Conservation (phyloP, 2,329 filamentous ascomycete genomes). For the Botrytis fragariae region DNA sequence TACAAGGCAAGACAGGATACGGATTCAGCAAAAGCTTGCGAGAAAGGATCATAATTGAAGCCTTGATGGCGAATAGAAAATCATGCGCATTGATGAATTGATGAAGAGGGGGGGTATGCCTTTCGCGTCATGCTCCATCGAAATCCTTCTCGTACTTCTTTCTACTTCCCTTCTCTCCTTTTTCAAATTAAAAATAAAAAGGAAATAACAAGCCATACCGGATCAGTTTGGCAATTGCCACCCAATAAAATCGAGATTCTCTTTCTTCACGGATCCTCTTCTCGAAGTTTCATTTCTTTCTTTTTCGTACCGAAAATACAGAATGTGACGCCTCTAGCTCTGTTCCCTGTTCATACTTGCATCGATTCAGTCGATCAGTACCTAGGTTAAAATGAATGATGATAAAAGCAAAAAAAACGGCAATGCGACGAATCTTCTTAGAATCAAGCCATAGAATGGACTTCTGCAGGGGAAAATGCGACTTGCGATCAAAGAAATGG, state of each 20-base stretch:
- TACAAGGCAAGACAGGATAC: background rate
- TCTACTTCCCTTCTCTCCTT: background rate
- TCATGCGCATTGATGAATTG: background rate
- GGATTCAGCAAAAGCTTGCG: background rate
- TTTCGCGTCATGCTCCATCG: background rate
- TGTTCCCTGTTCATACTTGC: constrained; percentile 4
- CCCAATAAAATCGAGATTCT: background rate
- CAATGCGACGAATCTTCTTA: background rate
- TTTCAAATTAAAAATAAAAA: background rate
- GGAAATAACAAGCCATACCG: background rate
- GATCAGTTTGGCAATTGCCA: background rate
- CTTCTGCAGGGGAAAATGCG: constrained; percentile 12
- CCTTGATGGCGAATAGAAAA: background rate
- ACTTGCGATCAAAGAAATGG: background rate
- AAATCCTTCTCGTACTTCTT: background rate
- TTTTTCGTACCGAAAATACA: constrained; percentile 12
- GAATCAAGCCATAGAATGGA: constrained; percentile 1
- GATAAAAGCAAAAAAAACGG: constrained; percentile 4
- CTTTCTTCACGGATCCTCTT: constrained; percentile 2
- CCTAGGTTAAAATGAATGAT: background rate
- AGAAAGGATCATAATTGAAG: background rate
- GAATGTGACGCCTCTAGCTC: background rate
- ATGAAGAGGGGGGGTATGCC: background rate
- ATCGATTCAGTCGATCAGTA: background rate
- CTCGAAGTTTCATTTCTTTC: constrained; percentile 7